These are phyloP conservation scores for Boletus eberwhitei DNA, from an alignment of 768 basidiomycete species.

Conservation along the genomic window DNA sequence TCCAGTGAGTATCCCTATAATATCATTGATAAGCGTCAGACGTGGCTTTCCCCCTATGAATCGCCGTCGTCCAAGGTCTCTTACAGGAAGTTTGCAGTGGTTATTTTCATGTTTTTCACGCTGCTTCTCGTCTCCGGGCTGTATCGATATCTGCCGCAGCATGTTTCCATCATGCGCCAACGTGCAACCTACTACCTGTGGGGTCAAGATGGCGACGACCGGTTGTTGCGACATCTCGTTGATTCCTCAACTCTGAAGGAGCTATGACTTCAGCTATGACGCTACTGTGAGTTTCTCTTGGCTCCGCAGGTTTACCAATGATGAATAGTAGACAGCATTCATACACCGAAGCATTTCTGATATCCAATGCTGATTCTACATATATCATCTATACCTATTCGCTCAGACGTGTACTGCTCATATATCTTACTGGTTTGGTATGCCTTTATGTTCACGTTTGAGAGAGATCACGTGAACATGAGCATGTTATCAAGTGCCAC, in stretches of 20 bases:
- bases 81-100: constrained; percentile 33
- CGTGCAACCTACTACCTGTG: constrained; percentile 64
- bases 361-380: background rate
- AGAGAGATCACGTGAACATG: constrained; percentile 2
- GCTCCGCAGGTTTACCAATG: background rate
- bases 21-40: background rate
- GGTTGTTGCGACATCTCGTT: constrained; percentile 28
- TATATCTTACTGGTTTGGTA: constrained; percentile 1
- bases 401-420: constrained; percentile 14
- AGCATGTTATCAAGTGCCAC: background rate
- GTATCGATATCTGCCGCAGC: constrained; percentile 57
- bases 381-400: constrained; percentile 18
- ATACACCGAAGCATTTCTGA: background rate
- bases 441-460: background rate
- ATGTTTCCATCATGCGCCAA: constrained; percentile 50
- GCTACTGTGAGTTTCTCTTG: constrained; percentile 12
- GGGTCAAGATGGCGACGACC: constrained; percentile 47
- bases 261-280: constrained; percentile 28
- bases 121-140: constrained; percentile 49
- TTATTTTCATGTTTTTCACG: constrained; percentile 39
- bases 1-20: constrained; percentile 42
- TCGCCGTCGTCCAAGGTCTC: background rate
- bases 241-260: constrained; percentile 29
- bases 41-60: background rate
- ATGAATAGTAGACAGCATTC: constrained; percentile 8